A percentile compares a stretch with the other conserved stretches of the same genome.
These are phyloP conservation scores for Trichosporon inkin DNA, from an alignment of 1,284 basidiomycete genomes.

Conservation along the genomic window DNA sequence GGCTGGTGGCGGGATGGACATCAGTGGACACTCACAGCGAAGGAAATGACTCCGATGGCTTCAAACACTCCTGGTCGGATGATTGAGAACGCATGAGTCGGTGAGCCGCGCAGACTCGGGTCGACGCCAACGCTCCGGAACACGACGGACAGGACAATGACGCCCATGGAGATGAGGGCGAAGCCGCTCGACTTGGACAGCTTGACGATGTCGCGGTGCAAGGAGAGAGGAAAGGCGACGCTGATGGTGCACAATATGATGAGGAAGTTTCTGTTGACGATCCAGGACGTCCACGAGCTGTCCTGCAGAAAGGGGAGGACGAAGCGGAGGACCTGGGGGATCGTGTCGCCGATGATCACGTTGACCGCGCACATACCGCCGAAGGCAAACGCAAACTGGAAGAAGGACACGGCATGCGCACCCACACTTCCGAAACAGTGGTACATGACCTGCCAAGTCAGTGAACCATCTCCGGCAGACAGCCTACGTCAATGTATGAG, in stretches of 20 bases:
- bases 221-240: conserved; percentile 89
- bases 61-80: conserved; percentile 75
- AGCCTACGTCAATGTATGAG: conserved; percentile 76
- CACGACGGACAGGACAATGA: conserved; percentile 85
- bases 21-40: conserved; percentile 59
- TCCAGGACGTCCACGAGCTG: conserved; percentile 67
- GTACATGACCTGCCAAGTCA: conserved; percentile 65
- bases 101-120: conserved; percentile 65
- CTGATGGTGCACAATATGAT: conserved; percentile 77
- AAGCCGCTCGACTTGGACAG: conserved; percentile 87
- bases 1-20: not conserved
- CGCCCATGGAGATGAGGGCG: conserved; percentile 84
- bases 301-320: conserved; percentile 70
- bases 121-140: conserved; percentile 80
- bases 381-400: conserved; percentile 96
- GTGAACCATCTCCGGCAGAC: not conserved
- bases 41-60: conserved; percentile 91
- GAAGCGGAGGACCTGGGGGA: conserved; percentile 86
- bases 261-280: conserved; percentile 83
- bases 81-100: conserved; percentile 62
- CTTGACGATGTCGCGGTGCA: conserved; percentile 97
- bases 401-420: conserved; percentile 88
- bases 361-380: conserved; percentile 97
- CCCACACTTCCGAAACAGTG: conserved; percentile 87
- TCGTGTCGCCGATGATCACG: conserved; percentile 87